Evolutionary conservation across 768 basidiomycete species (phyloP).

Genomic region (Hygrophorus russula): DNA sequence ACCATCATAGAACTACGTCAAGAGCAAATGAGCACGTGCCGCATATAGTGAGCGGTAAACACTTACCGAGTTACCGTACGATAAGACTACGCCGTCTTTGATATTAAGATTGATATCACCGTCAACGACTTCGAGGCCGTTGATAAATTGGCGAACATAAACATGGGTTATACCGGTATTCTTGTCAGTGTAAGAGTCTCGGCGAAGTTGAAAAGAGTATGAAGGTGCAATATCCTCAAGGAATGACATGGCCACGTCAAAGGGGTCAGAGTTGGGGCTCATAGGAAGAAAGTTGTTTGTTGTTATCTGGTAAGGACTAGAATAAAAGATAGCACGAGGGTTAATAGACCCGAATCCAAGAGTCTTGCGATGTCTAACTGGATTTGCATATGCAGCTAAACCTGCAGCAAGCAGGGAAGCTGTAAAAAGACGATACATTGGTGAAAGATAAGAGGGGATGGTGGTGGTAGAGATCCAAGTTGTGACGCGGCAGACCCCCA

Average conservation of each 20-base stretch:
- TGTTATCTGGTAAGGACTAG: constrained; percentile 34
- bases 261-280: constrained; percentile 33
- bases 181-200: constrained; percentile 81
- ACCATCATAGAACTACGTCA: constrained; percentile 69
- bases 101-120: constrained; percentile 93
- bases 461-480: no score
- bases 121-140: constrained; percentile 81
- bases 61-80: constrained; percentile 78
- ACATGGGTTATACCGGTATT: constrained; percentile 83
- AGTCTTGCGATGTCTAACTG: constrained; percentile 57
- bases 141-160: constrained; percentile 76
- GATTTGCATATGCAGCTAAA: constrained; percentile 32
- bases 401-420: constrained; percentile 51
- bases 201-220: constrained; percentile 58
- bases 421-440: constrained; percentile 56
- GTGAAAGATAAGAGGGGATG: neutral
- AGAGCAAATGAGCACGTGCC: constrained; percentile 1
- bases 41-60: neutral
- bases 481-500: no score
- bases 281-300: constrained; percentile 30
- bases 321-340: constrained; percentile 57
- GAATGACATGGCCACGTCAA: constrained; percentile 54
- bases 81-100: constrained; percentile 71
- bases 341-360: constrained; percentile 81
- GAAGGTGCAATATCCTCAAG: constrained; percentile 34